phyloP scores from a whole-genome alignment of 371 early-diverging fungal genomes.

The Zancudomyces culisetae region DNA sequence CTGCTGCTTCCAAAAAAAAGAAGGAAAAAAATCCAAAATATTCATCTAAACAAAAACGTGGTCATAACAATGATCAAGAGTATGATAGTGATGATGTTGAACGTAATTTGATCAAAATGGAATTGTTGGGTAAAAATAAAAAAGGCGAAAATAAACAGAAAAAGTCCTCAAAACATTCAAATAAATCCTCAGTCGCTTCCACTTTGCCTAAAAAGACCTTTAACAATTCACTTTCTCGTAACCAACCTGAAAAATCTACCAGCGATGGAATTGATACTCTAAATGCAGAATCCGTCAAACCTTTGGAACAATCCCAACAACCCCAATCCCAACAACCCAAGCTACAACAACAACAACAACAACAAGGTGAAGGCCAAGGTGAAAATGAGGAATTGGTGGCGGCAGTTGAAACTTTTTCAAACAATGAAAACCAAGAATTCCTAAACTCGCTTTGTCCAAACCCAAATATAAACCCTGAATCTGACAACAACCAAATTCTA shows the following conservation, averaged over 20 bases:
- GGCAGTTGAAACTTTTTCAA: constrained; percentile 53
- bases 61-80: neutral
- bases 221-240: no score
- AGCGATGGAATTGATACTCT: neutral
- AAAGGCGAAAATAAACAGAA: neutral
- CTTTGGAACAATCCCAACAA: neutral
- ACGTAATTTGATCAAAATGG: neutral
- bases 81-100: neutral
- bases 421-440: neutral
- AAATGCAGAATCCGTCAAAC: neutral
- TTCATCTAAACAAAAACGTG: neutral
- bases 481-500: constrained; percentile 44
- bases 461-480: constrained; percentile 1
- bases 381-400: constrained; percentile 41
- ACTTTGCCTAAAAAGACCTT: no score
- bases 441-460: neutral
- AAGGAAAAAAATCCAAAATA: neutral
- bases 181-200: neutral
- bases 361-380: constrained; percentile 28
- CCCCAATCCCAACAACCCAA: neutral
- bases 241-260: neutral
- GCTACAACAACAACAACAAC: neutral
- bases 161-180: neutral
- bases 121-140: neutral
- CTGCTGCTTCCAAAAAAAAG: no score